Conservation (phyloP, 2,329 filamentous ascomycete genomes). For the Xylariaceae sp. region DNA sequence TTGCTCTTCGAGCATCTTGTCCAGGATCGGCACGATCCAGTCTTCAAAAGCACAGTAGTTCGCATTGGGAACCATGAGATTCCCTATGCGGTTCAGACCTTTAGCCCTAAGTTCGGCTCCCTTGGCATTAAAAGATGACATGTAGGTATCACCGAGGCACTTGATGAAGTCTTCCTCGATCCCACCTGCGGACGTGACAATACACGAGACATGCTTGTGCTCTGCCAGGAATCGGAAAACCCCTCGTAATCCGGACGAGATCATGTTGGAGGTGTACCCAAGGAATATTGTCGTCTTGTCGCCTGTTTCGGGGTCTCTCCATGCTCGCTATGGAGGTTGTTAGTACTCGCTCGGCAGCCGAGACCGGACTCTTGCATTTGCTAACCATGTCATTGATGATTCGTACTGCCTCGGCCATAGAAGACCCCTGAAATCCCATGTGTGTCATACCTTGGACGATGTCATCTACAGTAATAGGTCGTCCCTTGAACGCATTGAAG, state of each 20-base stretch:
- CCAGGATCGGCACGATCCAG: constrained; percentile 95
- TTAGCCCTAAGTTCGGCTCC: constrained; percentile 79
- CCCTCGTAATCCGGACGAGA: constrained; percentile 91
- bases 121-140: constrained; percentile 78
- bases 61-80: constrained; percentile 91
- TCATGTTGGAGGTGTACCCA: constrained; percentile 96
- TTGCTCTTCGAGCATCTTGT: constrained; percentile 91
- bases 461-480: constrained; percentile 81
- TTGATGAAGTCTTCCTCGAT: constrained; percentile 99
- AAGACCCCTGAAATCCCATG: constrained; percentile 83
- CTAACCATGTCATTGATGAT: constrained; percentile 96
- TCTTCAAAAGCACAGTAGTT: constrained; percentile 99
- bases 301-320: constrained; percentile 77
- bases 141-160: constrained; percentile 91
- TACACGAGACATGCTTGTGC: constrained; percentile 87
- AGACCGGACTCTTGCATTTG: constrained; percentile 24
- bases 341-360: constrained; percentile 22
- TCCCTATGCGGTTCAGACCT: constrained; percentile 94
- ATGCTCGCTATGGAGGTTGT: constrained; percentile 60
- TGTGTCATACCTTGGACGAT: constrained; percentile 78
- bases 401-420: constrained; percentile 75
- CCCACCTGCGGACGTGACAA: constrained; percentile 94
- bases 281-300: constrained; percentile 91
- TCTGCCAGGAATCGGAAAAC: constrained; percentile 91
- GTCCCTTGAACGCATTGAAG: constrained; percentile 78